A percentile compares a stretch with the other conserved stretches of the same genome.
These are phyloP conservation scores for Byssochlamys sp. DNA, from an alignment of 2,329 filamentous ascomycete genomes.

Conservation along the genomic window DNA sequence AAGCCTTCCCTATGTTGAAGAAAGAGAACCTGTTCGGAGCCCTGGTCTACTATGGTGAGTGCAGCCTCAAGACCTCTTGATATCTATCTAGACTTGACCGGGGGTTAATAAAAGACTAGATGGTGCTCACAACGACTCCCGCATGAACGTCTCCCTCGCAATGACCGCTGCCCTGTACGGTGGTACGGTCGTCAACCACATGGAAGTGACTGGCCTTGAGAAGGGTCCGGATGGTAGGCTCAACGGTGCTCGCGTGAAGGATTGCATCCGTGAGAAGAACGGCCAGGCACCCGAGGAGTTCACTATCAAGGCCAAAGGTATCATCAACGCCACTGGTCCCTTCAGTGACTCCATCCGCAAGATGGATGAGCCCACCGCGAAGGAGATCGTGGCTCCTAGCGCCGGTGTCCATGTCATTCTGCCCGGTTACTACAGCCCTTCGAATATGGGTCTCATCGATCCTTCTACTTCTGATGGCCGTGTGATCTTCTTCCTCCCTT, in stretches of 20 bases:
- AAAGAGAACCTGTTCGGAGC: conserved; percentile 68
- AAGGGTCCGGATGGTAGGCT: conserved; percentile 66
- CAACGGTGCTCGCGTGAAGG: conserved; percentile 63
- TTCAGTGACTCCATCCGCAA: conserved; percentile 80
- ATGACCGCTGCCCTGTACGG: conserved; percentile 85
- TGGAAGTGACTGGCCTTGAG: conserved; percentile 66
- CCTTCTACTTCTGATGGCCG: conserved; percentile 77
- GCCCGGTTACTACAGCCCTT: conserved; percentile 75
- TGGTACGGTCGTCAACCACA: conserved; percentile 70
- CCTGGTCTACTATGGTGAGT: conserved; percentile 69
- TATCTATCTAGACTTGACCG: background rate
- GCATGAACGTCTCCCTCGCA: conserved; percentile 82
- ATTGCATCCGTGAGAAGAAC: conserved; percentile 57
- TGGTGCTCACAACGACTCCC: conserved; percentile 81
- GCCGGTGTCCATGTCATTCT: conserved; percentile 80
- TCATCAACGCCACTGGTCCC: conserved; percentile 82
- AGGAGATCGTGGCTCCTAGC: conserved; percentile 74
- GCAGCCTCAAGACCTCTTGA: background rate
- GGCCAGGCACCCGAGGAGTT: conserved; percentile 56
- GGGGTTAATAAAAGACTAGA: conserved; percentile 39
- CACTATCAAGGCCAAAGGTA: conserved; percentile 63
- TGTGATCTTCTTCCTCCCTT: conserved; percentile 87
- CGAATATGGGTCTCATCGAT: conserved; percentile 80
- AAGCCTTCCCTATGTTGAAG: conserved; percentile 82
- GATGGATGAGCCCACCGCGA: conserved; percentile 63